Percentiles rank a stretch among this genome's conserved stretches.
These are phyloP conservation scores for Debaryomyces tyrocola DNA, from an alignment of 805 yeast genomes.

Conservation along the genomic window DNA sequence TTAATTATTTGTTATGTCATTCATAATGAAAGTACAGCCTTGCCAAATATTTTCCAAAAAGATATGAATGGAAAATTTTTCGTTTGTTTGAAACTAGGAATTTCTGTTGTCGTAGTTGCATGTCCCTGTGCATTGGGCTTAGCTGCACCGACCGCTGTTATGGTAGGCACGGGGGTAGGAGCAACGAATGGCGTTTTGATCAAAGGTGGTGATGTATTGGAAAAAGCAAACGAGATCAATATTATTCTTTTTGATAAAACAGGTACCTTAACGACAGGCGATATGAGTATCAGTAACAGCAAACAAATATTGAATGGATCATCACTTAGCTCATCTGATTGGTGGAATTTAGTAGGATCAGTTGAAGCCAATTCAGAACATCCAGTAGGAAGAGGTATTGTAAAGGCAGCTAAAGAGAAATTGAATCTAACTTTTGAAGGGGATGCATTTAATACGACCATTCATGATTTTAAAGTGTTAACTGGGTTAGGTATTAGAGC, in stretches of 20 bases:
- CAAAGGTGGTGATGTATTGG: constrained; percentile 90
- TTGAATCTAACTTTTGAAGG: constrained; percentile 30
- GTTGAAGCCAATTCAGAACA: constrained; percentile 79
- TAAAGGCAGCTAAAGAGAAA: constrained; percentile 29
- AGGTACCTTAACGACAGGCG: constrained; percentile 89
- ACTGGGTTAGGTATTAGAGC: constrained; percentile 51
- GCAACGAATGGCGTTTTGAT: constrained; percentile 86
- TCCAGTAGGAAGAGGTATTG: constrained; percentile 79
- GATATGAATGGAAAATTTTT: constrained; percentile 57
- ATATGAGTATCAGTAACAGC: constrained; percentile 49
- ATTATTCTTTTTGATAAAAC: constrained; percentile 89
- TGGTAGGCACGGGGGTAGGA: constrained; percentile 98
- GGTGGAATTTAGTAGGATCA: constrained; percentile 57
- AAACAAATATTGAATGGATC: constrained; percentile 14
- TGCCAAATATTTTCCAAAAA: constrained; percentile 50
- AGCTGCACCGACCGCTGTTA: constrained; percentile 97
- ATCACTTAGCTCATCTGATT: constrained; percentile 17
- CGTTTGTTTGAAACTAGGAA: constrained; percentile 74
- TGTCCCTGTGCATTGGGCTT: constrained; percentile 98
- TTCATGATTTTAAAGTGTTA: constrained; percentile 35
- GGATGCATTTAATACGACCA: constrained; percentile 28
- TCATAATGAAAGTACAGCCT: constrained; percentile 12
- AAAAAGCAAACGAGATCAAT: constrained; percentile 62
- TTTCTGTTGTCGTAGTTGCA: constrained; percentile 93
- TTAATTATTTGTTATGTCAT: constrained; percentile 30